phyloP scores from a whole-genome alignment of 371 early-diverging fungal species.

The Apophysomyces sp. region DNA sequence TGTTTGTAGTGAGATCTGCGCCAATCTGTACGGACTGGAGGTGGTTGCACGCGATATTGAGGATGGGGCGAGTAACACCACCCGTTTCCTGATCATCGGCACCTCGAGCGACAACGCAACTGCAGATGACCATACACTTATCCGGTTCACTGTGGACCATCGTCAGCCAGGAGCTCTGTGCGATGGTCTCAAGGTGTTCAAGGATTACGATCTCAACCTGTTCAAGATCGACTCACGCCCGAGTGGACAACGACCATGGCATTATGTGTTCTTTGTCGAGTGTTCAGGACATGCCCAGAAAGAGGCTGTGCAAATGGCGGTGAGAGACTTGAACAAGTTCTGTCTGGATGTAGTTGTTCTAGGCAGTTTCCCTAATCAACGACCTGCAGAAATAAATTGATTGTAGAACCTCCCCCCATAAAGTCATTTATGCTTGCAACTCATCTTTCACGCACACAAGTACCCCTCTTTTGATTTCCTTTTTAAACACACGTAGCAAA shows the following conservation, averaged over 20 bases:
- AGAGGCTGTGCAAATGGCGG: slow-evolving; percentile 58
- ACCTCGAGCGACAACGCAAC: slow-evolving; percentile 72
- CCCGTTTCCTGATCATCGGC: slow-evolving; percentile 89
- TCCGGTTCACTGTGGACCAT: slow-evolving; percentile 89
- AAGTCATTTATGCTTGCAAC: background rate
- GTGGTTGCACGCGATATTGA: slow-evolving; percentile 76
- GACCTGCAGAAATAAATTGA: slow-evolving; percentile 41
- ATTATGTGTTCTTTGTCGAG: slow-evolving; percentile 92
- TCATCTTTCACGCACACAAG: no score
- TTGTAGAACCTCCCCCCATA: background rate
- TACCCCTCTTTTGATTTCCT: no score
- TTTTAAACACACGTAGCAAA: background rate
- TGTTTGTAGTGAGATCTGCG: slow-evolving; percentile 79
- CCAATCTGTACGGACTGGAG: slow-evolving; percentile 80
- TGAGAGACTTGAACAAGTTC: slow-evolving; percentile 64
- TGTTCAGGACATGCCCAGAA: slow-evolving; percentile 79
- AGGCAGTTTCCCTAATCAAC: slow-evolving; percentile 83
- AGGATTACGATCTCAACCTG: slow-evolving; percentile 77
- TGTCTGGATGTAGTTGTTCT: slow-evolving; percentile 78
- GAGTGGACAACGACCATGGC: slow-evolving; percentile 80
- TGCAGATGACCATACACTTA: slow-evolving; percentile 74
- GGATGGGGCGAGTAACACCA: slow-evolving; percentile 71
- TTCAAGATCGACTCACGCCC: slow-evolving; percentile 94
- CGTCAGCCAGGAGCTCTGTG: slow-evolving; percentile 88
- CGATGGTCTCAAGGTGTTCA: slow-evolving; percentile 84